phyloP scores from a whole-genome alignment of 306 rosid species.

The Carpinus fangiana region DNA sequence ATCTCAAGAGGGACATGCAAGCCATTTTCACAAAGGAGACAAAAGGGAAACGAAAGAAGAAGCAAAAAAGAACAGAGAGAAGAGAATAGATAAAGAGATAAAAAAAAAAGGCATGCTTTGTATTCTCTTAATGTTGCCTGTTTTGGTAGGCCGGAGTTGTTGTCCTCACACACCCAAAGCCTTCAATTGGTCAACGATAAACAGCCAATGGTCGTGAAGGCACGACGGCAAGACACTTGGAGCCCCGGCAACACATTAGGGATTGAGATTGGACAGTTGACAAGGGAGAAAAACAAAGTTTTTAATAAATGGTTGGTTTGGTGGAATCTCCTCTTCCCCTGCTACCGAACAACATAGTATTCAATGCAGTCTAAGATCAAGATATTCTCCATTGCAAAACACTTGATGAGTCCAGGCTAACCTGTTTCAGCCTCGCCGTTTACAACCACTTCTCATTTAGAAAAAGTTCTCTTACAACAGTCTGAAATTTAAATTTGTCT shows the following conservation, averaged over 20 bases:
- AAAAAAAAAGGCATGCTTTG: not conserved
- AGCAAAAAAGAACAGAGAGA: not conserved
- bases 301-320: not conserved
- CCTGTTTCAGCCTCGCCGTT: too few species aligned
- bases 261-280: not conserved
- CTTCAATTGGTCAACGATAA: conserved; percentile 18
- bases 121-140: not conserved
- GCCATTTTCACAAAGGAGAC: conserved; percentile 3
- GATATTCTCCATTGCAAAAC: not conserved
- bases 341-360: not conserved
- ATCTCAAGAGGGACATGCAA: conserved; percentile 13
- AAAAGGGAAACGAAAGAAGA: not conserved
- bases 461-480: too few species aligned
- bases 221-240: conserved; percentile 41
- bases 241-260: not conserved
- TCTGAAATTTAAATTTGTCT: too few species aligned
- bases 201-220: conserved; percentile 26
- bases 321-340: not conserved
- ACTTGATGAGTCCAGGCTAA: too few species aligned
- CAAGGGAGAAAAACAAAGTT: not conserved
- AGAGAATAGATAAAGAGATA: not conserved
- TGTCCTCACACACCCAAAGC: conserved; percentile 7
- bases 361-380: too few species aligned
- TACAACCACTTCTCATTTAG: too few species aligned
- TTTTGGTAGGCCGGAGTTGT: conserved; percentile 11